These are phyloP conservation scores for Gloeostereum incarnatum DNA, from an alignment of 768 basidiomycete species.

Conservation along the genomic window DNA sequence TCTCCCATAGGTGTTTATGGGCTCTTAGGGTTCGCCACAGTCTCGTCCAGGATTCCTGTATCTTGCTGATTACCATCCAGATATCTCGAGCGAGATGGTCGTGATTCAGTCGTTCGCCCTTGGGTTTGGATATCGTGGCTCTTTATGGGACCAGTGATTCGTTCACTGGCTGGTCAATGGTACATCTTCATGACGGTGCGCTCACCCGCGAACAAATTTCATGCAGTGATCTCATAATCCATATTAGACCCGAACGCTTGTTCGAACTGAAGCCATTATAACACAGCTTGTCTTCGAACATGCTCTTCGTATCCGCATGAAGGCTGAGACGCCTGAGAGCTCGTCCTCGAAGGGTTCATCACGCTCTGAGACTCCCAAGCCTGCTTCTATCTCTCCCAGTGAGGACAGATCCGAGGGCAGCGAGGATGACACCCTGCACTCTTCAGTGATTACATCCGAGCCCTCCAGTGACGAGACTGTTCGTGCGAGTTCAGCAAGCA, in stretches of 20 bases:
- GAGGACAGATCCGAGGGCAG: background rate
- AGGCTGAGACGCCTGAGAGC: conserved; percentile 24
- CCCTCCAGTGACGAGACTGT: background rate
- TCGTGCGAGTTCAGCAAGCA: conserved; percentile 1
- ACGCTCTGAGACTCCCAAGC: conserved; percentile 2
- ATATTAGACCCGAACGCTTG: conserved; percentile 27
- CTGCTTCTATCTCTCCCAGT: conserved; percentile 1
- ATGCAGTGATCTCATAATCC: background rate
- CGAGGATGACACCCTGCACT: conserved; percentile 4
- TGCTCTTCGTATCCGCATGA: conserved; percentile 53
- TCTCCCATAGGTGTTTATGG: conserved; percentile 32
- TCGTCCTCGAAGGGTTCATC: background rate
- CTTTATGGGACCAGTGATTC: conserved; percentile 35
- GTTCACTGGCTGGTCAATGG: conserved; percentile 37
- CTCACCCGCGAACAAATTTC: conserved; percentile 8
- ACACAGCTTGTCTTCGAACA: conserved; percentile 35
- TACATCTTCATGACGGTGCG: conserved; percentile 42
- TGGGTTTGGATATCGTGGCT: conserved; percentile 61
- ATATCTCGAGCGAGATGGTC: conserved; percentile 49
- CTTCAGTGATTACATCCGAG: background rate
- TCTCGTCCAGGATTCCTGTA: background rate
- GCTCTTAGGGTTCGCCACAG: conserved; percentile 22
- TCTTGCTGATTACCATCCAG: conserved; percentile 17
- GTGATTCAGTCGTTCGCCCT: conserved; percentile 41
- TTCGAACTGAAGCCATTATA: conserved; percentile 34